Evolutionary conservation across 2,329 filamentous ascomycete genomes (phyloP).

Genomic region (Clonostachys solani): DNA sequence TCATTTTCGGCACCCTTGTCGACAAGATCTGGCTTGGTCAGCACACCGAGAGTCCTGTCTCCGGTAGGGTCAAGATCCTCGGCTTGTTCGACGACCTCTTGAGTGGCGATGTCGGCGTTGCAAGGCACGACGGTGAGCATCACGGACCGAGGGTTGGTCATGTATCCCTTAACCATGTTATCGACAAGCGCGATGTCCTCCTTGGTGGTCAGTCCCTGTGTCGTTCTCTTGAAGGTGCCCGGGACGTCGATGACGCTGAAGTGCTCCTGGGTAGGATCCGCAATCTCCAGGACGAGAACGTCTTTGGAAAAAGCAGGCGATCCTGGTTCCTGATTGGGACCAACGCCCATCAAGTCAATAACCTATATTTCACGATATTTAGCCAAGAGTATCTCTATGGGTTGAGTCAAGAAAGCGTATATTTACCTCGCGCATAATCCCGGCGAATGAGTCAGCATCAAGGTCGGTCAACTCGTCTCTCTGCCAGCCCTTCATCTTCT

Average conservation of each 20-base stretch:
- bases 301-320: conserved; percentile 38
- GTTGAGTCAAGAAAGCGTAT: too few relatives aligned
- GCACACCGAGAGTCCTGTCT: conserved; percentile 36
- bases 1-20: not conserved
- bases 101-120: conserved; percentile 32
- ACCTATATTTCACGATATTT: not conserved
- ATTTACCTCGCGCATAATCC: too few relatives aligned
- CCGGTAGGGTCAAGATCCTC: conserved; percentile 31
- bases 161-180: conserved; percentile 41
- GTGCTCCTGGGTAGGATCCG: conserved; percentile 36
- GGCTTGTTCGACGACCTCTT: conserved; percentile 32
- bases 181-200: conserved; percentile 37
- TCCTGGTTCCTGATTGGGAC: not conserved
- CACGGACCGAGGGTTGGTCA: conserved; percentile 40
- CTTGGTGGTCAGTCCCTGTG: conserved; percentile 32
- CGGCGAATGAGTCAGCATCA: too few relatives aligned
- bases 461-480: too few relatives aligned
- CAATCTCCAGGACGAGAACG: conserved; percentile 29
- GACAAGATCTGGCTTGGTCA: conserved; percentile 56
- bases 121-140: conserved; percentile 40
- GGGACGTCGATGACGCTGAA: conserved; percentile 51
- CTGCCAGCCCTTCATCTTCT: too few relatives aligned
- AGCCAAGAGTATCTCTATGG: conserved; percentile 4
- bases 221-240: conserved; percentile 40
- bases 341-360: conserved; percentile 7